A percentile compares a stretch with the other conserved stretches of the same genome.
These are phyloP conservation scores for Gossypium rotundifolium DNA, from an alignment of 345 rosid species.

Conservation along the genomic window DNA sequence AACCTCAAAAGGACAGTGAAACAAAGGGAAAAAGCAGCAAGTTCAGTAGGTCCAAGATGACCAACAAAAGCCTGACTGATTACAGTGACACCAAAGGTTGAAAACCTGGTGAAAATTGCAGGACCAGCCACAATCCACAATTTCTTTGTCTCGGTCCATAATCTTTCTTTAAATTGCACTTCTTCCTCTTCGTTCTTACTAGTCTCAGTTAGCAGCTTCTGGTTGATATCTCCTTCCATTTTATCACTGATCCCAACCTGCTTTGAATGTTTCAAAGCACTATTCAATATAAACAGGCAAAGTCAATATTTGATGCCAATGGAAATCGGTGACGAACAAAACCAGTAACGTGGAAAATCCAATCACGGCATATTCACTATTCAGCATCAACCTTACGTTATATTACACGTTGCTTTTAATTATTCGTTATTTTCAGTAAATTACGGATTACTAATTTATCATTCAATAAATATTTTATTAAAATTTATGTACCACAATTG, in stretches of 20 bases:
- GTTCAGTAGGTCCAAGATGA: slow-evolving; percentile 53
- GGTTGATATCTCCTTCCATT: slow-evolving; percentile 29
- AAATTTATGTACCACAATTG: too few species aligned
- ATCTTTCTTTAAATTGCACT: slow-evolving; percentile 24
- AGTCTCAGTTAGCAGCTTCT: slow-evolving; percentile 18
- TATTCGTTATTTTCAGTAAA: too few species aligned
- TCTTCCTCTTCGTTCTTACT: slow-evolving; percentile 15
- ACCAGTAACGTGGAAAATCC: too few species aligned
- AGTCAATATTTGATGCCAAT: too few species aligned
- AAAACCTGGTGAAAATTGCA: slow-evolving; percentile 64
- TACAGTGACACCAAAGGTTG: slow-evolving; percentile 52
- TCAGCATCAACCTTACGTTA: too few species aligned
- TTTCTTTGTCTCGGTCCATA: slow-evolving; percentile 58
- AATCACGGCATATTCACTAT: too few species aligned
- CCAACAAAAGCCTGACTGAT: slow-evolving; percentile 69
- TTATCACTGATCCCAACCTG: background rate
- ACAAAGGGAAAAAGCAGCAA: slow-evolving; percentile 68
- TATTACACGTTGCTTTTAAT: too few species aligned
- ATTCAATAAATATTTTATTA: too few species aligned
- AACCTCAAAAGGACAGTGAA: slow-evolving; percentile 61
- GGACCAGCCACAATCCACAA: slow-evolving; percentile 75
- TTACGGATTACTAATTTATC: too few species aligned
- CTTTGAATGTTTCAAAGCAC: background rate
- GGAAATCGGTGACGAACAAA: too few species aligned
- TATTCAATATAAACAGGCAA: background rate